Evolutionary conservation across 2,329 filamentous ascomycete species (phyloP), one percentile per base, ranked within the genome.

Genomic region (Madurella fahalii): DNA sequence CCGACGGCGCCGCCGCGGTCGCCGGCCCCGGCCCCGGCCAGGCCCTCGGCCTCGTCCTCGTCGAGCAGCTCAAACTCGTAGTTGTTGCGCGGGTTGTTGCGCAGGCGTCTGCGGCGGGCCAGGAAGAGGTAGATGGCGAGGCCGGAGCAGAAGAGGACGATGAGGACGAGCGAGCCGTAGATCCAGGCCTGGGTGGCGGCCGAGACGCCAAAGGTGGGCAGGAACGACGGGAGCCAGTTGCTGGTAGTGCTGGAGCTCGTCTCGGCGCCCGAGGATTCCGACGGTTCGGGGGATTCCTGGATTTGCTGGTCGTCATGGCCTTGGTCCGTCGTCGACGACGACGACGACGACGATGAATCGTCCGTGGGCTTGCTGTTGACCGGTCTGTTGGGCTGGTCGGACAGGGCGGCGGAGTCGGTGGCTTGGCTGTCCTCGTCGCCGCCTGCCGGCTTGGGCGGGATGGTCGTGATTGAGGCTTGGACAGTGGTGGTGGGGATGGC

Each of bases 51-150:
- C 63, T 95, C 91, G 17, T 90, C 87, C 53, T 92, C 87, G 64
- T 94, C 87, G 46, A 99, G 80, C 59, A 96, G 86, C 72, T 96
- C 92, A 63, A 99, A 99, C 64, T 96, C 93, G 71, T 96, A 97
- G 68, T 87, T 86, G 65, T 93, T 89, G 47, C 89, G 83, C 3
- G 85, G 80, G 69, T 83, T 84, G 71, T 89, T 90, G 62, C 84
- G 84, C 25, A 90, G 79, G 40, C 87, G 84, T 68, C 86, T 88
- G 54, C 89, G 85, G 30, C 91, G 85, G 42, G 91, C 88, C 54
- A 93, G 75, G 71, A 83, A 90, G 63, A 95, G 82, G 75, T 93
- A 96, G 42, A 85, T 77, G n/a, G 84, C 89, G 0, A 99, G 80
- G 2, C 86, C 89, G 53, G 77, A 72, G 70, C 92, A 92, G 77